These are phyloP conservation scores for Sporothrix inflata DNA, from an alignment of 2,329 filamentous ascomycete genomes.

Conservation along the genomic window DNA sequence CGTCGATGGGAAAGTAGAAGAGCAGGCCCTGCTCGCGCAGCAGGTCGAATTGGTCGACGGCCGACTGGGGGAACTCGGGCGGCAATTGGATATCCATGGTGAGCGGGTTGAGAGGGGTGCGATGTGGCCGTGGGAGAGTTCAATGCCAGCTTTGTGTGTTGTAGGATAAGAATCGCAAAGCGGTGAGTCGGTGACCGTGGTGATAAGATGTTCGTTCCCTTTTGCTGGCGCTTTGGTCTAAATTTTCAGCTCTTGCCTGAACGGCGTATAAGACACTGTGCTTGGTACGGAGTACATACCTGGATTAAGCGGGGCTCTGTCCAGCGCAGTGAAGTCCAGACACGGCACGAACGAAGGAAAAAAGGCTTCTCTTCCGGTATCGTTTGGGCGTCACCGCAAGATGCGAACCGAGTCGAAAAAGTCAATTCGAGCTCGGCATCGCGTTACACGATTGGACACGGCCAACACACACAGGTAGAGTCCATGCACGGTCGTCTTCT, in stretches of 20 bases:
- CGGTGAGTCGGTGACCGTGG: background rate
- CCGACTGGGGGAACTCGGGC: constrained; percentile 29
- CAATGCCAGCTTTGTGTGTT: background rate
- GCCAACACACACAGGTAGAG: background rate
- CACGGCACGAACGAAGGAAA: background rate
- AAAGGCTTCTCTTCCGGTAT: background rate
- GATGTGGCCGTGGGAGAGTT: background rate
- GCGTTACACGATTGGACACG: constrained; percentile 6
- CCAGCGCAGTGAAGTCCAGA: background rate
- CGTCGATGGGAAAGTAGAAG: constrained; percentile 30
- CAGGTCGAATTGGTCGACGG: constrained; percentile 32
- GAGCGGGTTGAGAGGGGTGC: no score
- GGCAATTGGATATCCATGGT: constrained; percentile 30
- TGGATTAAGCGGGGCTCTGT: background rate
- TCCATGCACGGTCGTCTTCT: constrained; percentile 3
- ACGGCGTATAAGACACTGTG: background rate
- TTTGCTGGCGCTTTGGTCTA: background rate
- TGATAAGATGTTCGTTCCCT: background rate
- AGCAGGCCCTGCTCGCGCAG: constrained; percentile 31
- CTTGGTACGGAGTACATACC: background rate
- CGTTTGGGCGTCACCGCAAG: constrained; percentile 20
- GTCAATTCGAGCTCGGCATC: constrained; percentile 1
- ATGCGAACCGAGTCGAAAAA: background rate
- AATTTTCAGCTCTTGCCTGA: constrained; percentile 5
- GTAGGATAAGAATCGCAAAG: background rate